phyloP scores from a whole-genome alignment of 805 yeast genomes.

The Sungouiozyma ichnusensis region DNA sequence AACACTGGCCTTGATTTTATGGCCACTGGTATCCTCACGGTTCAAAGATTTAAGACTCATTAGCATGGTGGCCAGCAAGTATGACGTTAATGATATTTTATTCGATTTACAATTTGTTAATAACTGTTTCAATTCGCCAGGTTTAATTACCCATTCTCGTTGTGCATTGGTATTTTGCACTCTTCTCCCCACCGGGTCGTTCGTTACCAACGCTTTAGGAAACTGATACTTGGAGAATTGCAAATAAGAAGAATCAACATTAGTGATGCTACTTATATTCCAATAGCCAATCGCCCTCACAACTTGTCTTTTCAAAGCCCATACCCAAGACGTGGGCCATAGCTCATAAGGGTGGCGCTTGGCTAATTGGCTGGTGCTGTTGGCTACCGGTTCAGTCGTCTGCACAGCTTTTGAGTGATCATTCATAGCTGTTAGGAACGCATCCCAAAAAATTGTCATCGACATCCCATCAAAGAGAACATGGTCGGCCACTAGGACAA shows the following conservation, averaged over 20 bases:
- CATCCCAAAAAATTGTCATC: constrained; percentile 13
- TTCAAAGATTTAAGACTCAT: neutral
- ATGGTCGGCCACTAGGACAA: constrained; percentile 19
- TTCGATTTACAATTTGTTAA: constrained; percentile 14
- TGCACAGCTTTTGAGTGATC: neutral
- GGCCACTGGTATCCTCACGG: constrained; percentile 4
- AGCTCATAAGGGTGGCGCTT: constrained; percentile 14
- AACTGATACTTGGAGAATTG: constrained; percentile 11
- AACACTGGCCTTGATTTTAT: constrained; percentile 7
- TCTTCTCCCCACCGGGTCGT: constrained; percentile 1
- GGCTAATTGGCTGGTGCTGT: neutral
- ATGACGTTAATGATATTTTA: constrained; percentile 17
- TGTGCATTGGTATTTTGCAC: constrained; percentile 17
- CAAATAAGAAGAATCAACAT: constrained; percentile 6
- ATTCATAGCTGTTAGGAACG: constrained; percentile 9
- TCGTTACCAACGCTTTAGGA: constrained; percentile 3
- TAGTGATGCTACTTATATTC: constrained; percentile 9
- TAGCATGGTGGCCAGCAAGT: constrained; percentile 10
- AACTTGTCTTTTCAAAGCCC: constrained; percentile 8
- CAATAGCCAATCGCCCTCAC: constrained; percentile 6
- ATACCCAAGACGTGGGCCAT: constrained; percentile 16
- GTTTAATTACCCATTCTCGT: constrained; percentile 8
- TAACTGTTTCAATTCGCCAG: constrained; percentile 7
- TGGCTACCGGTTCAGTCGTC: neutral
- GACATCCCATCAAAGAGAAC: constrained; percentile 23